Evolutionary conservation across 306 rosid species (phyloP), one percentile per base, ranked within the genome.

Genomic region (Arachis hypogaea): DNA sequence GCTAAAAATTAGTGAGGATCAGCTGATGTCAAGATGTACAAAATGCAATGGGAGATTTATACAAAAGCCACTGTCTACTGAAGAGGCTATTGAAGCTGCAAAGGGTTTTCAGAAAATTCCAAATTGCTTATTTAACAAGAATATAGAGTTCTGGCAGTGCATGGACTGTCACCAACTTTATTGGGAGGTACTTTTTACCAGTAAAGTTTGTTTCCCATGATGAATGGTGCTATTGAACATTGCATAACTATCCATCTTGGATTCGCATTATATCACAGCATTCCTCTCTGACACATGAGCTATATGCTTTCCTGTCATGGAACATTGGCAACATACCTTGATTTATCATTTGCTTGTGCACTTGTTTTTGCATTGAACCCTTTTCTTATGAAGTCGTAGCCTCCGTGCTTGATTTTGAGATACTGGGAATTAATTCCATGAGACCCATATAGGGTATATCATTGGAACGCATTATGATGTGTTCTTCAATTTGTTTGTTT

Each of bases 1-100:
- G 43, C 81, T 93, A 74, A 85, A 81, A 60, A 84, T 93, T 82
- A 83, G 83, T 46, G 97, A 89, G 89, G 84, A 84, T 80, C 89
- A 83, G 82, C 83, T 91, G 10, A 80, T 80, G 98, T 87, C 98
- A 78, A 89, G 97, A 77, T 93, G 97, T 82, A 83, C 97, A 68
- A 93, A 92, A 86, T 93, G 97, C 86, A 93, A 93, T 70, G 98
- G 98, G 47, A 82, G 81, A 59, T 93, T 93, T 83, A 91, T 91
- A 81, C 97, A 93, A 82, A 93, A 86, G 78, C 92, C 96, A 63
- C 82, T 91, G 67, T 29, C 88, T 14, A 88, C 91, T 18, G 97
- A 89, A 85, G 98, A 93, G 82, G 97, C 97, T 68, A 75, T 85
- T 43, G 87, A 85, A 83, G 98, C 96, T 47, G 94, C 98, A 4